Evolutionary conservation across 129 eudicot species (phyloP), one percentile per base, ranked within the genome.

Genomic region (Silybum marianum): DNA sequence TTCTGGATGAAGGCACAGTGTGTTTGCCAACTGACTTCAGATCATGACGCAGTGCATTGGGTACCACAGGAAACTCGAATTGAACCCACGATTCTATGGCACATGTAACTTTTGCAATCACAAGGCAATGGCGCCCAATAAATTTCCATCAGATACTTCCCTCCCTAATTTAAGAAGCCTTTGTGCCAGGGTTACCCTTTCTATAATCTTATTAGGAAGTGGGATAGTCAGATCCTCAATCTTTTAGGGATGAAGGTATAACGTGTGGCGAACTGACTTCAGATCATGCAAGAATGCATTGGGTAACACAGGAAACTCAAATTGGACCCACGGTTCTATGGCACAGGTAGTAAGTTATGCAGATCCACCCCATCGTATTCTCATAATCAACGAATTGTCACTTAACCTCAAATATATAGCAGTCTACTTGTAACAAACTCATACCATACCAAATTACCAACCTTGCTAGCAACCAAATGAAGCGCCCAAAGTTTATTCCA

Each of bases 81-180:
- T 44, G 40, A 6, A 16, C 14, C n/a, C 67, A 48, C 39, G 16
- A 16, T 36, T 71, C 51, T 36, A 71, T 36, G 26, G 75, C 26
- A 36, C 16, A 71, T 2, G 6, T 32, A 65, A 51, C 38, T 30
- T 36, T 13, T 32, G 77, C 3, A 1, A 71, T 71, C 77, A 51
- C 83, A 58, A 21, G 71, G 42, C 54, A 76, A 71, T 23, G n/a
- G 19, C 3, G 3, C 71, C 83, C 74, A 42, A 44, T 14, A 67
- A 78, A 12, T 16, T 69, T 69, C 32, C 42, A 28, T 38, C 40
- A 60, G 63, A 21, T 19, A 76, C 36, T 32, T 32, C 36, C 36
- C 36, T 32, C 71, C 54, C 70, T 51, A 70, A 30, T 10, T 14
- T 54, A 38, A 19, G 36, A 32, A 4, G 36, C 36, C 36, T 32